Base-by-base conservation (phyloP, 257 asterid species). In the Forsythia viridissima region DNA sequence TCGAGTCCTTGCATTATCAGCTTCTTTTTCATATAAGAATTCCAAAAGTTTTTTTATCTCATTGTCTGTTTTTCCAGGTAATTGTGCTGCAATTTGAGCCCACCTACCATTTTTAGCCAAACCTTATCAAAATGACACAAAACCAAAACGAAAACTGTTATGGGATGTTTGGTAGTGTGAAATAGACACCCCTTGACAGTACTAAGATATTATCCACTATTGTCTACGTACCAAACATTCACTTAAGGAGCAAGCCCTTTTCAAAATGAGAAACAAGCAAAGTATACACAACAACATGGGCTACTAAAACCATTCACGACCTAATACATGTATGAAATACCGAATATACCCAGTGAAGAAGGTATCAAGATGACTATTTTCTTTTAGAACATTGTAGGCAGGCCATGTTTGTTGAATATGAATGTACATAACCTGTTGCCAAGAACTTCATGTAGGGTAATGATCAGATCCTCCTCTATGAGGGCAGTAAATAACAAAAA, bases 41-140 rank as follows among this genome's bases (percentile, higher is more conserved):
- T 90, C 96, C 98, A 94, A 9, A 86, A 91, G 72, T 94, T 94
- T 80, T 80, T 94, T 94, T 11, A 94, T 90, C 89, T 92, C 98
- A 15, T 93, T 93, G 39, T 93, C 97, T 55, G 98, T 93, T 87
- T 97, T 92, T 39, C 96, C 97, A 0, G 94, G 98, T 57, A 94
- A 75, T 21, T 92, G 94, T 43, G 93, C 85, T 38, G 98, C 97
- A 40, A 94, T 92, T 81, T 92, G 96, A 63, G 98, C 97, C 97
- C 98, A 91, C 84, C 98, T 92, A 86, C 71, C 65, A 16, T n/a
- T 55, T 52, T 16, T 55, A 55, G 65, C 9, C 24, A 55, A 5
- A 55, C 11, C 65, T 55, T 6, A 55, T 55, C 65, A 55, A 55
- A 55, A 18, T 55, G 65, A 55, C 10, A 2, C n/a, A 51, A 44